Percentiles rank a stretch among this genome's conserved stretches.
These are phyloP conservation scores for Diaporthe velutina DNA, from an alignment of 2,329 filamentous ascomycete genomes.

Conservation along the genomic window DNA sequence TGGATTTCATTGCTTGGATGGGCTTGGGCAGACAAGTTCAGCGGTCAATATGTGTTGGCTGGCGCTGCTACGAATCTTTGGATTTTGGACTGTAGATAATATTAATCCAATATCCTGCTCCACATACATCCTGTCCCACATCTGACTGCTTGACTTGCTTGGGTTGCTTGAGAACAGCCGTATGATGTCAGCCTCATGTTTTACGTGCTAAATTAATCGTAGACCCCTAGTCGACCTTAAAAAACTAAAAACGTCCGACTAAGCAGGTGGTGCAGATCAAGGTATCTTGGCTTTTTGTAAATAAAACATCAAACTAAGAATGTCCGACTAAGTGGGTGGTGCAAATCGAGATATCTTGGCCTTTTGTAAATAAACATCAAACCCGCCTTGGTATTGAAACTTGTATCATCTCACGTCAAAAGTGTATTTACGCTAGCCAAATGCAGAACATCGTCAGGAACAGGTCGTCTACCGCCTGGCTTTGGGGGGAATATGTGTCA, in stretches of 20 bases:
- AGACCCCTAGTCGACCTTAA: neutral
- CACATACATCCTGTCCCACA: neutral
- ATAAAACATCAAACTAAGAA: constrained; percentile 21
- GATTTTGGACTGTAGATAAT: constrained; percentile 15
- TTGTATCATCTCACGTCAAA: constrained; percentile 9
- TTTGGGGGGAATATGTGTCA: neutral
- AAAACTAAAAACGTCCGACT: neutral
- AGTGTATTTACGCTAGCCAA: constrained; percentile 26
- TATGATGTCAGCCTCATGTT: too few relatives aligned
- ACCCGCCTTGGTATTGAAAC: constrained; percentile 13
- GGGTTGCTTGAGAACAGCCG: neutral
- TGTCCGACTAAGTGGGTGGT: too few relatives aligned
- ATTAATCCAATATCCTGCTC: constrained; percentile 10
- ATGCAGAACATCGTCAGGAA: constrained; percentile 30
- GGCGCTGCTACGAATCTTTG: neutral
- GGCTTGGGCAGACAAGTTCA: neutral
- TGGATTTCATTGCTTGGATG: neutral
- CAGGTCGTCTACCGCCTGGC: constrained; percentile 27
- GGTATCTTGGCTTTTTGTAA: neutral
- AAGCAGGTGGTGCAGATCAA: neutral
- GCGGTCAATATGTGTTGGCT: neutral
- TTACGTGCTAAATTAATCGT: neutral
- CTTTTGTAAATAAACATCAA: neutral
- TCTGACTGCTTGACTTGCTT: neutral
- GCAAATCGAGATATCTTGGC: constrained; percentile 16